A percentile compares a stretch with the other conserved stretches of the same genome.
Evolutionary conservation across 225 moss, liverwort and hornwort species (phyloP).

Genomic region (Thuidium tamariscinum): DNA sequence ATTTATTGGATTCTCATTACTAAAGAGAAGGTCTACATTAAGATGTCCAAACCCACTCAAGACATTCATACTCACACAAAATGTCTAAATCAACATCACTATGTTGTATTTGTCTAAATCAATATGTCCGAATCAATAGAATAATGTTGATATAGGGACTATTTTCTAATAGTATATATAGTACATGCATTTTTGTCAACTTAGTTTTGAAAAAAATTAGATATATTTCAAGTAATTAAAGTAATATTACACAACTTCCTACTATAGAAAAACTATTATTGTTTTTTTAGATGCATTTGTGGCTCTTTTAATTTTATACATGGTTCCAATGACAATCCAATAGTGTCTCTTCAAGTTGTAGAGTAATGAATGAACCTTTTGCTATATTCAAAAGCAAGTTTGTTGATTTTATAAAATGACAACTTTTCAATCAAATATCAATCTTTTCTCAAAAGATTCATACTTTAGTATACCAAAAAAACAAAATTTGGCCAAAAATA

Average conservation of each 20-base stretch:
- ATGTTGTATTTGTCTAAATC: too few relatives aligned
- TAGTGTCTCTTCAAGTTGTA: background rate
- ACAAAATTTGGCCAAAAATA: rapidly evolving
- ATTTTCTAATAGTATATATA: too few relatives aligned
- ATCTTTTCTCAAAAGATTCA: background rate
- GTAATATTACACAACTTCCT: background rate
- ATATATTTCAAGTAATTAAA: background rate
- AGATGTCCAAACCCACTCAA: too few relatives aligned
- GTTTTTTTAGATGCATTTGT: too few relatives aligned
- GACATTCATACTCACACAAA: too few relatives aligned
- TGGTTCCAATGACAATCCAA: background rate
- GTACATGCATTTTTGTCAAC: background rate
- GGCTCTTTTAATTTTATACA: background rate
- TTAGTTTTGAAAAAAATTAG: background rate
- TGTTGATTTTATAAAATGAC: background rate
- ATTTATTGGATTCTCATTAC: background rate
- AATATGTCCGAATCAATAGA: too few relatives aligned
- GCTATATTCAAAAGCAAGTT: background rate
- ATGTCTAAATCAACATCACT: too few relatives aligned
- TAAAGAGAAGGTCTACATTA: too few relatives aligned
- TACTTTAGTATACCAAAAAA: background rate
- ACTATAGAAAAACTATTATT: background rate
- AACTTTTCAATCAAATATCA: background rate
- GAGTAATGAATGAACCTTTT: background rate
- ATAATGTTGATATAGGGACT: too few relatives aligned